Base-by-base conservation (phyloP, 768 basidiomycete species). In the Ephemerocybe angulata region DNA sequence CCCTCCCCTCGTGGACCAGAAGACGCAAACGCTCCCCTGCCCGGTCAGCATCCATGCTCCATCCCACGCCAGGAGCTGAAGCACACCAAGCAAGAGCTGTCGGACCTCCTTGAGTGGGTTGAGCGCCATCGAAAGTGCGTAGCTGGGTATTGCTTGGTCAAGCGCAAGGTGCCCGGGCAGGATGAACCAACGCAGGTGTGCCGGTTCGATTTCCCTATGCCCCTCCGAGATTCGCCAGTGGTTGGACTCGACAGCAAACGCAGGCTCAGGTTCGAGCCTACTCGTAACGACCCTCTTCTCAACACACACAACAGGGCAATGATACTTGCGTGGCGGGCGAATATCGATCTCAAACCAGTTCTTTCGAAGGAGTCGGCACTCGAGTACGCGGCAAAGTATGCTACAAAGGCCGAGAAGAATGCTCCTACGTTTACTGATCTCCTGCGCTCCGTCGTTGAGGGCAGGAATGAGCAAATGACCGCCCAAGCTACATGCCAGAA, bases 21-120 rank as follows among this genome's bases (percentile, higher is more conserved):
- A 11, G 42, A n/a, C 8, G 42, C 8, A 17, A 21, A 43, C 42
- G 21, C 42, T n/a, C 42, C 42, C 21, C 42, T n/a, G 8, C n/a
- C 10, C 8, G 42, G 42, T 19, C 10, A 11, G 55, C 61, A 21
- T 44, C 52, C 10, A 40, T 60, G 40, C 63, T 63, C 27, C 63
- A 59, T 6, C 62, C 60, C 52, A 47, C 61, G 21, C 40, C 54
- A 3, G 8, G n/a, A 55, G 51, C 24, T 61, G 57, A 25, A 60
- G 17, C 50, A 66, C 47, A 65, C 63, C 12, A 66, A 66, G 51
- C 56, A 60, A 31, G 66, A 66, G 48, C 53, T 67, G 3, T 59
- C 65, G 15, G 54, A 66, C 33, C 50, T 66, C 37, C 38, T 66
- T 11, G 61, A 67, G 38, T 49, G 59, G 15, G 38, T 67, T 7